A percentile compares a stretch with the other conserved stretches of the same genome.
Conservation (phyloP, 257 asterid species). For the Osmanthus fragrans region DNA sequence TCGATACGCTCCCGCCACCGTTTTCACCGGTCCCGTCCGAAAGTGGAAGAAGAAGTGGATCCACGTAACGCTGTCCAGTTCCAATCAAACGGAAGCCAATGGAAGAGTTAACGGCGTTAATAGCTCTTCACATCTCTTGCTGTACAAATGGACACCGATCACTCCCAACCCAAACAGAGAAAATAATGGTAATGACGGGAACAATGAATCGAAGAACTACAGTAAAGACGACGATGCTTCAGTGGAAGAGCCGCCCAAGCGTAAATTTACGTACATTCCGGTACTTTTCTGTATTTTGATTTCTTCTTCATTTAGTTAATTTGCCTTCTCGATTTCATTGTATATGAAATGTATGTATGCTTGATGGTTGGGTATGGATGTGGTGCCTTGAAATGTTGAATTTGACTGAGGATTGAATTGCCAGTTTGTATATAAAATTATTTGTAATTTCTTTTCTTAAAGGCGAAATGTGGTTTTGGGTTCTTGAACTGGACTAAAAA, state of each 20-base stretch:
- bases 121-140: slow-evolving; percentile 61
- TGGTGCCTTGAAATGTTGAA: not conserved
- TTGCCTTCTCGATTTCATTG: not conserved
- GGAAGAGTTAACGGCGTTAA: slow-evolving; percentile 46
- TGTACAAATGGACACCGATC: slow-evolving; percentile 83
- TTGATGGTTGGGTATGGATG: not conserved
- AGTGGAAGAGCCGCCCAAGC: slow-evolving; percentile 66
- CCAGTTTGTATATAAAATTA: not conserved
- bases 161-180: slow-evolving; percentile 46
- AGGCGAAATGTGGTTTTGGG: slow-evolving; percentile 14
- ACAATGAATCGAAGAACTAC: slow-evolving; percentile 41
- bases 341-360: not conserved
- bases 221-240: slow-evolving; percentile 39
- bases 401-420: not conserved
- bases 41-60: slow-evolving; percentile 79
- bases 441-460: not conserved
- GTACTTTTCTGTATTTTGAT: slow-evolving; percentile 40
- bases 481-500: slow-evolving; percentile 8
- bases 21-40: slow-evolving; percentile 88
- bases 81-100: slow-evolving; percentile 39
- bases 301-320: slow-evolving; percentile 5
- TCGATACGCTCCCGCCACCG: slow-evolving; percentile 85
- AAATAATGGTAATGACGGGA: slow-evolving; percentile 27
- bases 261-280: slow-evolving; percentile 86
- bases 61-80: slow-evolving; percentile 39